A percentile compares a stretch with the other conserved stretches of the same genome.
Conservation (phyloP, 768 basidiomycete species). For the Mycena pura region DNA sequence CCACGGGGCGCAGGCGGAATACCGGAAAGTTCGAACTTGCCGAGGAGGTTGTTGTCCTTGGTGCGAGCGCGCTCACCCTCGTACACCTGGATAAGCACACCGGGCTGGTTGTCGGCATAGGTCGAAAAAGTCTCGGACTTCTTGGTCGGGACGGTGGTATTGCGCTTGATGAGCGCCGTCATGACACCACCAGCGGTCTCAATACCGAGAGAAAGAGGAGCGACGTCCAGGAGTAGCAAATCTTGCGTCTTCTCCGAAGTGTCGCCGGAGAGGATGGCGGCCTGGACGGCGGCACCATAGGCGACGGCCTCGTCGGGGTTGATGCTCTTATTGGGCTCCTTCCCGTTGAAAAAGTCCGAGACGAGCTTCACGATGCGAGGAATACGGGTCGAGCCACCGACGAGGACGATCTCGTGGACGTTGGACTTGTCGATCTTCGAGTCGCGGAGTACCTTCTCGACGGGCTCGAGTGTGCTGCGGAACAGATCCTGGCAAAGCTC, state of each 20-base stretch:
- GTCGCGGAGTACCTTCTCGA: constrained; percentile 97
- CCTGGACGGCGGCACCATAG: constrained; percentile 98
- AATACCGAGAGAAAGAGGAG: constrained; percentile 91
- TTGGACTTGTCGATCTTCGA: constrained; percentile 97
- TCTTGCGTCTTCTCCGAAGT: constrained; percentile 99
- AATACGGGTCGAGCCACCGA: constrained; percentile 98
- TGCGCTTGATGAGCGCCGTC: constrained; percentile 97
- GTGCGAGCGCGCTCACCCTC: constrained; percentile 99
- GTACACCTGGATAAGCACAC: constrained; percentile 97
- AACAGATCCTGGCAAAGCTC: constrained; percentile 95
- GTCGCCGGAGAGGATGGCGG: constrained; percentile 96
- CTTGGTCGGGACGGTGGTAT: constrained; percentile 98
- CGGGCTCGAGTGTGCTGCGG: constrained; percentile 91
- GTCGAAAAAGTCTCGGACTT: constrained; percentile 99
- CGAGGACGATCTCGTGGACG: constrained; percentile 97
- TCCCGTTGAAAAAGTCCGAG: constrained; percentile 98
- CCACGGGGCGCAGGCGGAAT: constrained; percentile 97
- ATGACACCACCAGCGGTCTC: constrained; percentile 99
- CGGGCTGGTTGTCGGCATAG: constrained; percentile 98
- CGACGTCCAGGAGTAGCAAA: constrained; percentile 92
- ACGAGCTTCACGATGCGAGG: constrained; percentile 97
- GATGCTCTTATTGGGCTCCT: constrained; percentile 99
- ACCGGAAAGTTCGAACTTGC: constrained; percentile 97
- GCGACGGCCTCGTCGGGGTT: constrained; percentile 99
- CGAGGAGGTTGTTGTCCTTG: constrained; percentile 98